Evolutionary conservation across 2,329 filamentous ascomycete genomes (phyloP).

Genomic region (Venturiaceae sp.): DNA sequence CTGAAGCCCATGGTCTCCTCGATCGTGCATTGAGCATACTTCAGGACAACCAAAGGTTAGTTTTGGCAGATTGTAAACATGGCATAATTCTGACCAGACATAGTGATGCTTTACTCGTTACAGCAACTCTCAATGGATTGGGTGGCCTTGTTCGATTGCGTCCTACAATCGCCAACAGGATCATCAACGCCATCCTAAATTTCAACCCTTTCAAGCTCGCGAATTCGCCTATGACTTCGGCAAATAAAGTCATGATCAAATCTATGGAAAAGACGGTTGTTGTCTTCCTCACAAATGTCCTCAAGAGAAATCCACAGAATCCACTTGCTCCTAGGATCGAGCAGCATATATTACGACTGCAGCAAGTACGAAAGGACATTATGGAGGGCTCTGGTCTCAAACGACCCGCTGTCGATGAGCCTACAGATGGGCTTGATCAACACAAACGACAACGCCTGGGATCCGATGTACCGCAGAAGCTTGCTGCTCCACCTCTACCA

Average conservation of each 20-base stretch:
- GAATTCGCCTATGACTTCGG: conserved; percentile 66
- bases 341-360: conserved; percentile 73
- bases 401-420: conserved; percentile 60
- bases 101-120: conserved; percentile 80
- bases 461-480: conserved; percentile 32
- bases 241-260: conserved; percentile 70
- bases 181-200: conserved; percentile 73
- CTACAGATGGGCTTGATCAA: conserved; percentile 60
- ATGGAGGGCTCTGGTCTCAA: conserved; percentile 75
- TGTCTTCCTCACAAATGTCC: conserved; percentile 71
- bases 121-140: conserved; percentile 83
- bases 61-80: conserved; percentile 11
- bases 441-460: conserved; percentile 73
- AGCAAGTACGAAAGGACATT: conserved; percentile 66
- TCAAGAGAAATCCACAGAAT: conserved; percentile 67
- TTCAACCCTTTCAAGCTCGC: conserved; percentile 87
- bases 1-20: conserved; percentile 81
- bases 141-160: conserved; percentile 74
- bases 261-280: conserved; percentile 94
- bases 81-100: neutral
- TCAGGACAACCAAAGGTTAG: conserved; percentile 77
- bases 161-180: conserved; percentile 72
- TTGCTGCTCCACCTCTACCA: conserved; percentile 42
- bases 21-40: conserved; percentile 79
- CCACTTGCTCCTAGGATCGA: conserved; percentile 70